Evolutionary conservation across 202 grass and related monocot genomes (phyloP).

Genomic region (Cymbopogon flexuosus): DNA sequence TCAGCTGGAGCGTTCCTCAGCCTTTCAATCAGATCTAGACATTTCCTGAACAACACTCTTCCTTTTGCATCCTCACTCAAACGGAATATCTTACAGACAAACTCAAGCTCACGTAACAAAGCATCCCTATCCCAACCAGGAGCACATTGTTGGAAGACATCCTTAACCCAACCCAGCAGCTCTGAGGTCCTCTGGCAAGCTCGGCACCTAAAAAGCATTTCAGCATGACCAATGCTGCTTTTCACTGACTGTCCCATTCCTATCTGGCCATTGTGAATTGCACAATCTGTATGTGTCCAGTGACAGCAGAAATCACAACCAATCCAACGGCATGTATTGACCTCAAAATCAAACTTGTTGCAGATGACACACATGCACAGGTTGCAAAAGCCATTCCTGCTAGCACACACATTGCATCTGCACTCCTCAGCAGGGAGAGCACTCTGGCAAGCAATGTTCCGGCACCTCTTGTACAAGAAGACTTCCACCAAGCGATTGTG

Average conservation of each 20-base stretch:
- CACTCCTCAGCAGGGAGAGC: slow-evolving; percentile 82
- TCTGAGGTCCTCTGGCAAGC: slow-evolving; percentile 87
- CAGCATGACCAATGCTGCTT: slow-evolving; percentile 44
- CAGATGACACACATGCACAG: slow-evolving; percentile 98
- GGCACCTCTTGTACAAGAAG: slow-evolving; percentile 97
- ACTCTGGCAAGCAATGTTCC: slow-evolving; percentile 94
- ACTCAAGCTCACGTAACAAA: slow-evolving; percentile 74
- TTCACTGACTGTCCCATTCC: slow-evolving; percentile 73
- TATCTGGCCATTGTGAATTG: slow-evolving; percentile 72
- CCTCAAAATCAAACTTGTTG: slow-evolving; percentile 99
- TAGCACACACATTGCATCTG: slow-evolving; percentile 70
- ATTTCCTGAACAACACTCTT: slow-evolving; percentile 70
- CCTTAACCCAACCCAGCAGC: slow-evolving; percentile 89
- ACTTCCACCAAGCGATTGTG: slow-evolving; percentile 66
- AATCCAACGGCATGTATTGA: slow-evolving; percentile 97
- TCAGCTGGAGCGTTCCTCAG: slow-evolving; percentile 55
- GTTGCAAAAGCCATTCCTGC: slow-evolving; percentile 88
- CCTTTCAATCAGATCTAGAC: slow-evolving; percentile 65
- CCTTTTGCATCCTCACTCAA: slow-evolving; percentile 78
- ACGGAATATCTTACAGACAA: slow-evolving; percentile 89
- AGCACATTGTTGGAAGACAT: slow-evolving; percentile 96
- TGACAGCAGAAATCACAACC: slow-evolving; percentile 94
- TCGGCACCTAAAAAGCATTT: slow-evolving; percentile 92
- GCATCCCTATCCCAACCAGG: slow-evolving; percentile 81
- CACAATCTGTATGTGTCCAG: slow-evolving; percentile 94